A percentile compares a stretch with the other conserved stretches of the same genome.
phyloP scores from a whole-genome alignment of 2,329 filamentous ascomycete genomes.

The Aureobasidium vineae region DNA sequence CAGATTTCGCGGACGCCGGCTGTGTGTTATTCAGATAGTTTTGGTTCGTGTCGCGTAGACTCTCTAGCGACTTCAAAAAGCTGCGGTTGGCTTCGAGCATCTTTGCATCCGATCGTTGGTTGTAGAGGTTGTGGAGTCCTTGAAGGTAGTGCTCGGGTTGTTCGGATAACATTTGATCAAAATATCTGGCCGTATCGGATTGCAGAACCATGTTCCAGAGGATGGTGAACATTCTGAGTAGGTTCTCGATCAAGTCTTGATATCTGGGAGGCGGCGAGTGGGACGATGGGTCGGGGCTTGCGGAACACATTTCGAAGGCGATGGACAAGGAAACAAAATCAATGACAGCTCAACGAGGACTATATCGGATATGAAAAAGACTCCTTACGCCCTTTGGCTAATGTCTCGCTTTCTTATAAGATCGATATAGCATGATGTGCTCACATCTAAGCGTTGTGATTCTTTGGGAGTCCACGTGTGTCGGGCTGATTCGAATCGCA shows the following conservation, averaged over 20 bases:
- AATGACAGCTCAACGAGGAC: background rate
- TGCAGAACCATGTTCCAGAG: background rate
- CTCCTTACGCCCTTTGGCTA: background rate
- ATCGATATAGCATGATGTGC: background rate
- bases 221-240: background rate
- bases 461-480: background rate
- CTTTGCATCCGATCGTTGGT: background rate
- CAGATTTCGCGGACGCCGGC: background rate
- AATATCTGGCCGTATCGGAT: background rate
- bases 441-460: background rate
- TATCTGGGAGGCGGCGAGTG: background rate
- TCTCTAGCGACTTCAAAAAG: background rate
- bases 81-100: background rate
- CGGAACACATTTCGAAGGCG: background rate
- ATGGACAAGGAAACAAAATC: background rate
- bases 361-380: background rate
- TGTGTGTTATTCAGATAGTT: background rate
- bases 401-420: background rate
- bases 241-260: background rate
- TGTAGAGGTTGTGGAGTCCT: background rate
- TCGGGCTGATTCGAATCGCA: too few relatives aligned
- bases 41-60: background rate
- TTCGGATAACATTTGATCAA: background rate
- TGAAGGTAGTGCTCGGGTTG: background rate
- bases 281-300: background rate